A percentile compares a stretch with the other conserved stretches of the same genome.
Evolutionary conservation across 164 flowering plant species (phyloP).

Genomic region (Santalum album): DNA sequence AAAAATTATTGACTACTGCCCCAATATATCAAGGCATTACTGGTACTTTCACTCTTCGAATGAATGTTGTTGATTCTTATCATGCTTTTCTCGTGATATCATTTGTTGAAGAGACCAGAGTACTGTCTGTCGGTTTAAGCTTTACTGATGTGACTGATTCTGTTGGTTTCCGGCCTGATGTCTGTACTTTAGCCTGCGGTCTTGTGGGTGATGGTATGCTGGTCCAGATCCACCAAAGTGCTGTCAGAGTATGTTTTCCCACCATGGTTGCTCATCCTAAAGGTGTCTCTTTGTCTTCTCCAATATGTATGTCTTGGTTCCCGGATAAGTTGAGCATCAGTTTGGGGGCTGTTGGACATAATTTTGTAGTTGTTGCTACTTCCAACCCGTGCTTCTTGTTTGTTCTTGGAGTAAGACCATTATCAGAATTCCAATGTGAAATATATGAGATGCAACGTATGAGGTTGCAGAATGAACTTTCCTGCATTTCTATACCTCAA

Average conservation of each 20-base stretch:
- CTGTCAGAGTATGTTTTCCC: constrained; percentile 85
- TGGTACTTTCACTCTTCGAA: constrained; percentile 73
- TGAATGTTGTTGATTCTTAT: constrained; percentile 55
- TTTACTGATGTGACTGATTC: constrained; percentile 90
- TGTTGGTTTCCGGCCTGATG: constrained; percentile 82
- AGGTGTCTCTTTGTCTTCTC: constrained; percentile 56
- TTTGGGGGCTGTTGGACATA: constrained; percentile 74
- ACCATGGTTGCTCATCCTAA: constrained; percentile 63
- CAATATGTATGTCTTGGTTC: constrained; percentile 65
- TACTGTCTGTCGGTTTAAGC: constrained; percentile 85
- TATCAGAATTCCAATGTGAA: constrained; percentile 49
- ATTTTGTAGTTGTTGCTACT: constrained; percentile 68
- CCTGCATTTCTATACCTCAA: constrained; percentile 77
- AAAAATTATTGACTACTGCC: constrained; percentile 70
- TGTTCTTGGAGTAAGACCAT: constrained; percentile 57
- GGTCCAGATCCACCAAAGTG: constrained; percentile 66
- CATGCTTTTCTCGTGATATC: constrained; percentile 92
- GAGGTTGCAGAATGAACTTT: constrained; percentile 64
- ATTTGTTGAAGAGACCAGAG: constrained; percentile 94
- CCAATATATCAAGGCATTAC: constrained; percentile 84
- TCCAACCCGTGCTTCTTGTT: constrained; percentile 73
- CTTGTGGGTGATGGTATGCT: constrained; percentile 66
- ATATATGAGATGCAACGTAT: constrained; percentile 68
- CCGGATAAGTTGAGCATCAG: constrained; percentile 63
- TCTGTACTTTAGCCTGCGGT: constrained; percentile 91